Conservation (phyloP, 2,329 filamentous ascomycete species). For the Trichoderma endophyticum region DNA sequence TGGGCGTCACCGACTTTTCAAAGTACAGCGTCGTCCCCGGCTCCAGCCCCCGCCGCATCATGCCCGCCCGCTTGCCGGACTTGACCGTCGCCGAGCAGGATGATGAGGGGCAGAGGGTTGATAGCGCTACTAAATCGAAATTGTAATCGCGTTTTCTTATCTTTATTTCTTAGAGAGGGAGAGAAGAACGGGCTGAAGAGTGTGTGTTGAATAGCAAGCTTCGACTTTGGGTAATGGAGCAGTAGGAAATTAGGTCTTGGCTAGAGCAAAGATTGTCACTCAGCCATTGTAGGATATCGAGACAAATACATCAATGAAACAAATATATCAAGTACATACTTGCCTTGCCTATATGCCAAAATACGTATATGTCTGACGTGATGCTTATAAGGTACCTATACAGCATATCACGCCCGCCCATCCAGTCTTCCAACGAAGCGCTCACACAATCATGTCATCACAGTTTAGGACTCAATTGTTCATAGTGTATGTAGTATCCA, state of each 20-base stretch:
- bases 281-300: neutral
- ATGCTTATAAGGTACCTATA: neutral
- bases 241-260: neutral
- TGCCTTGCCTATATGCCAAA: neutral
- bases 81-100: constrained; percentile 73
- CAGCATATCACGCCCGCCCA: neutral
- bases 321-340: neutral
- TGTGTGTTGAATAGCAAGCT: neutral
- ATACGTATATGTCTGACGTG: neutral
- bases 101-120: constrained; percentile 70
- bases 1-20: constrained; percentile 66
- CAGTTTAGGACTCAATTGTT: neutral
- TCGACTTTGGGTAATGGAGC: neutral
- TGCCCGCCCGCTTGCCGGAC: constrained; percentile 68
- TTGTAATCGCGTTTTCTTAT: constrained; percentile 28
- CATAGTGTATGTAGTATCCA: constrained; percentile 15
- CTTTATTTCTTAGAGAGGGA: too few relatives aligned
- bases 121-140: constrained; percentile 55
- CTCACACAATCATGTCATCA: neutral
- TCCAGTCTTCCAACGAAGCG: neutral
- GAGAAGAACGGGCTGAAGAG: neutral
- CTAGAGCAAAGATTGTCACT: neutral
- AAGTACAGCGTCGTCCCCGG: constrained; percentile 69
- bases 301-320: neutral
- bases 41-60: constrained; percentile 66